Evolutionary conservation across 1,139 yeast species (phyloP).

Genomic region (Taiozyma sp.): DNA sequence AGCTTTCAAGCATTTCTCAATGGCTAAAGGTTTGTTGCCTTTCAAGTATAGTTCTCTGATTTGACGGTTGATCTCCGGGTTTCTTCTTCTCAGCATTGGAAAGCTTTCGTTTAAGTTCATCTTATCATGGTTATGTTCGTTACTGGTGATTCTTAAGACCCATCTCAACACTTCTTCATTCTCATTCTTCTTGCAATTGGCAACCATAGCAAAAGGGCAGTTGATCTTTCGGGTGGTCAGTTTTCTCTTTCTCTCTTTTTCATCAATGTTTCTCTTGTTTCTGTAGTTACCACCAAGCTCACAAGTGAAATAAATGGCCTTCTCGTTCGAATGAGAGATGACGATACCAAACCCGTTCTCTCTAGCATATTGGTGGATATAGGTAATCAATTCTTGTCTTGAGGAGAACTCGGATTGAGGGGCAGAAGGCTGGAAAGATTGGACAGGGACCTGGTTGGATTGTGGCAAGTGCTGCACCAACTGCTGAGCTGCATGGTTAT

Average conservation of each 20-base stretch:
- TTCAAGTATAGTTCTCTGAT: conserved; percentile 24
- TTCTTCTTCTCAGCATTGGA: conserved; percentile 27
- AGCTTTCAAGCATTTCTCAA: conserved; percentile 21
- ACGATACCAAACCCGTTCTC: conserved; percentile 27
- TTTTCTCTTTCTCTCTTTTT: conserved; percentile 25
- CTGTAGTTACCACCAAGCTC: conserved; percentile 26
- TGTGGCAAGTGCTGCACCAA: conserved; percentile 8
- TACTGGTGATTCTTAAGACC: conserved; percentile 21
- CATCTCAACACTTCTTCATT: conserved; percentile 22
- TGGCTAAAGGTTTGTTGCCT: conserved; percentile 25
- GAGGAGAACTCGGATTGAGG: conserved; percentile 21
- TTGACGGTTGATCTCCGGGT: conserved; percentile 25
- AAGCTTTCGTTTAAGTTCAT: conserved; percentile 23
- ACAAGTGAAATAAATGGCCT: conserved; percentile 26
- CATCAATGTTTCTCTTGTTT: conserved; percentile 26
- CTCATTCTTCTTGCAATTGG: conserved; percentile 25
- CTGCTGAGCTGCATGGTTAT: not conserved
- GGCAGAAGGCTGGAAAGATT: conserved; percentile 17
- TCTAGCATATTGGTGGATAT: conserved; percentile 25
- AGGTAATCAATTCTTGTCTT: conserved; percentile 20
- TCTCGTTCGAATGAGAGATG: conserved; percentile 26
- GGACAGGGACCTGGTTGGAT: conserved; percentile 8
- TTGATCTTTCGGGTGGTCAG: conserved; percentile 26
- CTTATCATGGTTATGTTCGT: conserved; percentile 26
- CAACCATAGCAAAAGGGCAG: conserved; percentile 27